phyloP scores from a whole-genome alignment of 2,329 filamentous ascomycete genomes.

The Aspergillus sp. region DNA sequence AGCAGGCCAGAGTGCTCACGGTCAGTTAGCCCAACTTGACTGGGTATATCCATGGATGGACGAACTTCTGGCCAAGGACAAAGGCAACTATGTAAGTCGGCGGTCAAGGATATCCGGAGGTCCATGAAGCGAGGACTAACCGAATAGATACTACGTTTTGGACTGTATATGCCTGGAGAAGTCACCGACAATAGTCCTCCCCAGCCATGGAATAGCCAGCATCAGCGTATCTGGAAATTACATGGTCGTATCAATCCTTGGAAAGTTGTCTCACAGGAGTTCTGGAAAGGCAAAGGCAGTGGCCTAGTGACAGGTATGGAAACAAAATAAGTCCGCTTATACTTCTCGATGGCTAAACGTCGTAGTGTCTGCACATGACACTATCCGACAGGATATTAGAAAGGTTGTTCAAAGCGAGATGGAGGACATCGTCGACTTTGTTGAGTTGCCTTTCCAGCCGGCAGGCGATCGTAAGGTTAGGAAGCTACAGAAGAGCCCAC shows the following conservation, averaged over 20 bases:
- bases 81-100: constrained; percentile 3
- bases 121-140: background rate
- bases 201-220: background rate
- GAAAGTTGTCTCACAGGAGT: background rate
- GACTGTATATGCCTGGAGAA: background rate
- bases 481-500: background rate
- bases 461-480: background rate
- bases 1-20: background rate
- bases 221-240: background rate
- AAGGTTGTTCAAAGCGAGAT: background rate
- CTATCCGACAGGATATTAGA: background rate
- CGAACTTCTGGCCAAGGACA: constrained; percentile 11
- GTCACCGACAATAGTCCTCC: background rate
- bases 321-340: background rate
- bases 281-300: background rate
- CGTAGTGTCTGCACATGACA: background rate
- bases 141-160: background rate
- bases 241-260: background rate
- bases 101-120: background rate
- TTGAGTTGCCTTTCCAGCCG: background rate
- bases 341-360: background rate
- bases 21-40: constrained; percentile 11
- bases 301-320: background rate
- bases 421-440: background rate
- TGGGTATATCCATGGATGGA: constrained; percentile 14